Evolutionary conservation across 1,284 basidiomycete genomes (phyloP).

Genomic region (Mycosarcoma mackinlayi): DNA sequence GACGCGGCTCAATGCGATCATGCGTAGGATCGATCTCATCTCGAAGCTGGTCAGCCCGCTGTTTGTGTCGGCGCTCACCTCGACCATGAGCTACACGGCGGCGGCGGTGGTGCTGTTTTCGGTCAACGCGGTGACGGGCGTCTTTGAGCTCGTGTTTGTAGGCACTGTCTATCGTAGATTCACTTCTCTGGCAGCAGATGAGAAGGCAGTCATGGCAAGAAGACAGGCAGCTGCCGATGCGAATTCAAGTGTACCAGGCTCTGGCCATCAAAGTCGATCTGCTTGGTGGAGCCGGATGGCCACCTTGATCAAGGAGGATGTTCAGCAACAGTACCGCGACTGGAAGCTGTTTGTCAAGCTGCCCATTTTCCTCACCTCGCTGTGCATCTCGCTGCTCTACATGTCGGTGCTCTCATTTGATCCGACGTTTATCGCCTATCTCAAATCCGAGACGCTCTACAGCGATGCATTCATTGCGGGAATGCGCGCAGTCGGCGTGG

Average conservation of each 20-base stretch:
- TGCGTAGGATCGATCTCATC: conserved; percentile 73
- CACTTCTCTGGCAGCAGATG: conserved; percentile 36
- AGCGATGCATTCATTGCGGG: conserved; percentile 73
- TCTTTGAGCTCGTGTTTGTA: conserved; percentile 56
- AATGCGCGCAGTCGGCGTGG: conserved; percentile 72
- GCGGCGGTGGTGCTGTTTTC: conserved; percentile 50
- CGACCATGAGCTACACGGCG: conserved; percentile 39
- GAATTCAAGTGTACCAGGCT: too few species aligned
- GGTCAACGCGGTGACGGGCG: conserved; percentile 35
- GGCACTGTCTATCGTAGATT: conserved; percentile 54
- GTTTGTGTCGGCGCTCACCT: conserved; percentile 73
- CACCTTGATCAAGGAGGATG: conserved; percentile 9
- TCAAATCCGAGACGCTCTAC: conserved; percentile 60
- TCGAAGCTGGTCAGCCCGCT: conserved; percentile 74
- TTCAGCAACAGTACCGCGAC: conserved; percentile 60
- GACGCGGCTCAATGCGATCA: conserved; percentile 66
- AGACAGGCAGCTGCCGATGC: conserved; percentile 5
- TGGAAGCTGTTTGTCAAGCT: conserved; percentile 72
- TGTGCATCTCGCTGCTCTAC: conserved; percentile 73
- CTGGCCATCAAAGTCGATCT: too few species aligned
- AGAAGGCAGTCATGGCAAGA: conserved; percentile 20
- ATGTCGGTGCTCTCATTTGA: conserved; percentile 70
- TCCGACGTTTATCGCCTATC: conserved; percentile 59
- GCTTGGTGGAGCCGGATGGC: too few species aligned
- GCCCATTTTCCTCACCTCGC: conserved; percentile 69